Evolutionary conservation across 352 stramenopile genomes (phyloP), one percentile per base, ranked within the genome.

Genomic region (Globisporangium solare): DNA sequence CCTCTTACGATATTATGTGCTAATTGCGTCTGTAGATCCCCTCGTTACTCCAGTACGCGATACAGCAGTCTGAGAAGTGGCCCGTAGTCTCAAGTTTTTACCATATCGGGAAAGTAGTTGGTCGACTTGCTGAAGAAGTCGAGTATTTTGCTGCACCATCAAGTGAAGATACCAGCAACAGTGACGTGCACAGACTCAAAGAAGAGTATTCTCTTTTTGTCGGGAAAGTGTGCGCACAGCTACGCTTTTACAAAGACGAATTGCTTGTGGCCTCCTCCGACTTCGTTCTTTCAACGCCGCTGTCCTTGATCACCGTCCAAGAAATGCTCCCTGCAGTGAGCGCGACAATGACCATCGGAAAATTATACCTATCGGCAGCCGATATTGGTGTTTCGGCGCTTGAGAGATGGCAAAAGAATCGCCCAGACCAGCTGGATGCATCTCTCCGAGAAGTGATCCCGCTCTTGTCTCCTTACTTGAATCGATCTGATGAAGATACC

Each of bases 191-290:
- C 1, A 46, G 68, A 5, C 17, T 63, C 6, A 22, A 39, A 8
- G 47, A 45, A 20, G 61, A 74, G 10, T 90, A 86, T 48, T 43
- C 24, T 4, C 50, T 51, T n/a, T 94, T 91, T 49, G 47, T 84
- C n/a, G 22, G 54, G 12, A 57, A 57, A 31, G 63, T 83, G 15
- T 77, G 70, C 55, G 48, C 46, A 10, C 77, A 89, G 56, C 62
- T 86, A 27, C 76, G 65, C 7, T 89, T 88, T 59, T 91, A 89
- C 61, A 80, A 86, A 56, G 80, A 92, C 51, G 84, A 94, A 24
- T 52, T 92, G 18, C 67, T 92, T 20, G 71, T 92, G 39, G 72
- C 79, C 6, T 74, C 67, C 21, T 67, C 73, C 15, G 66, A 78
- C 32, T 89, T 84, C 60, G 70, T 90, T 20, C 67, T 94, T 17